Percentiles rank a stretch among this genome's conserved stretches.
Evolutionary conservation across 352 stramenopile genomes (phyloP).

Genomic region (Phytophthora meadii): DNA sequence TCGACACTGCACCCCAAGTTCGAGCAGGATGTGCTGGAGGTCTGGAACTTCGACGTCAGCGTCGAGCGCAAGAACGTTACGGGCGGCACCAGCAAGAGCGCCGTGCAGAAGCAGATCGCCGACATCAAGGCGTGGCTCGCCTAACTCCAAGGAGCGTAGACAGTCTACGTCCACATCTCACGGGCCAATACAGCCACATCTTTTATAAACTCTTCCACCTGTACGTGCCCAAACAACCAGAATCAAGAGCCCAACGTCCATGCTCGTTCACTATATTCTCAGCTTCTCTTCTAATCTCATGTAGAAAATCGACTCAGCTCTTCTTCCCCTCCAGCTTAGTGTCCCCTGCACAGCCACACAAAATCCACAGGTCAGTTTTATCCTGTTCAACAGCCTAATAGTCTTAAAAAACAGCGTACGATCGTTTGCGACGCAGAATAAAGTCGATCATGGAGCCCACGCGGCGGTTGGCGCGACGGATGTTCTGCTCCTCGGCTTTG

Average conservation of each 20-base stretch:
- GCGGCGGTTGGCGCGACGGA: slow-evolving; percentile 81
- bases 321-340: slow-evolving; percentile 23
- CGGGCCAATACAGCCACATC: too few species aligned
- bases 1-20: slow-evolving; percentile 90
- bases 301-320: slow-evolving; percentile 6
- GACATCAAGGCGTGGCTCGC: slow-evolving; percentile 79
- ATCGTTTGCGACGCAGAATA: slow-evolving; percentile 83
- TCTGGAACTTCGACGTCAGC: slow-evolving; percentile 93
- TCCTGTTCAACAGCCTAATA: too few species aligned
- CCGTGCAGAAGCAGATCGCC: slow-evolving; percentile 83
- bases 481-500: slow-evolving; percentile 80
- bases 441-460: slow-evolving; percentile 89
- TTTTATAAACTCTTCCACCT: neutral
- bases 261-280: slow-evolving; percentile 30
- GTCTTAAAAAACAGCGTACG: slow-evolving; percentile 51
- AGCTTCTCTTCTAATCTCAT: slow-evolving; percentile 16
- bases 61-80: slow-evolving; percentile 93
- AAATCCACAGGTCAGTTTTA: too few species aligned
- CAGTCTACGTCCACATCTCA: neutral
- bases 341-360: slow-evolving; percentile 32
- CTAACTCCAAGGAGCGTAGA: slow-evolving; percentile 14
- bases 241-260: neutral
- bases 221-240: neutral
- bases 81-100: slow-evolving; percentile 82
- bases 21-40: slow-evolving; percentile 85